Evolutionary conservation across 169 alveolate species (phyloP).

Genomic region (Eimeria tenella): DNA sequence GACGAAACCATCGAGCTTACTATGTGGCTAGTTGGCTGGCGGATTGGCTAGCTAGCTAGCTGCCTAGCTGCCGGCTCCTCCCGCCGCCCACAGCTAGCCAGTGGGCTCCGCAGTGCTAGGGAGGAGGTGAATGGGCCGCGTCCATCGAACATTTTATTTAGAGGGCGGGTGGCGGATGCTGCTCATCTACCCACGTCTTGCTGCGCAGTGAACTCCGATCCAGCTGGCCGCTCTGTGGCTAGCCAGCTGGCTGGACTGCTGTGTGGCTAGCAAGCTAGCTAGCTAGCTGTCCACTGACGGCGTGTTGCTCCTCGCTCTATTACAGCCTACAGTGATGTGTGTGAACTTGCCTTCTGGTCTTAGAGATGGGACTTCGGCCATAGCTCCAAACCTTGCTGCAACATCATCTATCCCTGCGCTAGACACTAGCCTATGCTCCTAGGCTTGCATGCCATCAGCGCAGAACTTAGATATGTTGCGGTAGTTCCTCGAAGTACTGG

Average conservation of each 20-base stretch:
- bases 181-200: too few species aligned
- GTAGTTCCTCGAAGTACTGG: background rate
- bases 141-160: background rate
- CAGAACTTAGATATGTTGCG: too few species aligned
- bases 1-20: background rate
- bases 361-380: too few species aligned
- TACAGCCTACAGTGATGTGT: background rate
- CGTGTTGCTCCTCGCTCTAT: background rate
- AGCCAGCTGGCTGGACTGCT: background rate
- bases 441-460: too few species aligned
- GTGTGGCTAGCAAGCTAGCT: slow-evolving; percentile 8
- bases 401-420: too few species aligned
- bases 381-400: too few species aligned
- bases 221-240: background rate
- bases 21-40: background rate
- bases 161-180: background rate
- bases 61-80: background rate
- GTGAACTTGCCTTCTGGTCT: too few species aligned
- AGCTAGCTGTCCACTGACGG: background rate
- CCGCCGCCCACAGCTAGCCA: slow-evolving; percentile 22
- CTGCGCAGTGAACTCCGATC: too few species aligned
- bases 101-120: slow-evolving; percentile 21
- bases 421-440: too few species aligned
- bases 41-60: background rate
- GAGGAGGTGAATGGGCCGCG: background rate